Evolutionary conservation across 371 early-diverging fungal genomes (phyloP), one percentile per base, ranked within the genome.

Genomic region (Zopfochytrium polystomum): DNA sequence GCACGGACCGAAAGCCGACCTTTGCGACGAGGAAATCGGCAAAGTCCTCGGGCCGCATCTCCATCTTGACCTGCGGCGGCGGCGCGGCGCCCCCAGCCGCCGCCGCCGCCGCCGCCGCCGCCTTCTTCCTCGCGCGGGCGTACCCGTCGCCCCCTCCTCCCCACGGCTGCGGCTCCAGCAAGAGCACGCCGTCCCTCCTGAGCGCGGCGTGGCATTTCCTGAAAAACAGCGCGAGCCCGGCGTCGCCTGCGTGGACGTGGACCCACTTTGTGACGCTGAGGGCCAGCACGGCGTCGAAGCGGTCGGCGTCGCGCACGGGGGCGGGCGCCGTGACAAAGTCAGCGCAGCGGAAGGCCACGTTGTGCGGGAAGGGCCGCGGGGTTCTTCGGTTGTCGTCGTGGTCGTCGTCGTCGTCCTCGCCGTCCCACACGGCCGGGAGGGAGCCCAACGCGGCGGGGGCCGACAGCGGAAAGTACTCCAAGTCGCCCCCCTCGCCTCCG

Each of bases 181-280:
- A 66, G 32, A 92, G 78, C 20, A 67, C 54, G 0, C 93, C 93
- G 3, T 85, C 86, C 0, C 74, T 70, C 0, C 62, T 60, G 1
- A 93, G 65, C 13, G 73, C 69, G 6, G 78, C 58, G 71, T 80
- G 85, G 3, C 80, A 71, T 56, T 85, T 85, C 50, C 71, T 61
- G 67, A 93, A 90, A 48, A 93, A 87, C 3, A 50, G 52, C 51
- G 80, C 77, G n/a, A 93, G 51, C 2, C 89, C 91, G 2, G 74
- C 73, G 66, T 93, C 93, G 0, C 90, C 91, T 30, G 76, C 66
- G 58, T 89, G 80, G 23, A 93, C 66, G 52, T 92, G 93, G 38
- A 92, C 85, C 91, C 91, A 91, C 66, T 91, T 92, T 3, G 87
- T 87, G 15, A 92, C 70, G 43, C 81, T 82, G 32, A 88, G 68